Conservation (phyloP, 192 early-diverging fungal genomes). For the Podila minutissima region DNA sequence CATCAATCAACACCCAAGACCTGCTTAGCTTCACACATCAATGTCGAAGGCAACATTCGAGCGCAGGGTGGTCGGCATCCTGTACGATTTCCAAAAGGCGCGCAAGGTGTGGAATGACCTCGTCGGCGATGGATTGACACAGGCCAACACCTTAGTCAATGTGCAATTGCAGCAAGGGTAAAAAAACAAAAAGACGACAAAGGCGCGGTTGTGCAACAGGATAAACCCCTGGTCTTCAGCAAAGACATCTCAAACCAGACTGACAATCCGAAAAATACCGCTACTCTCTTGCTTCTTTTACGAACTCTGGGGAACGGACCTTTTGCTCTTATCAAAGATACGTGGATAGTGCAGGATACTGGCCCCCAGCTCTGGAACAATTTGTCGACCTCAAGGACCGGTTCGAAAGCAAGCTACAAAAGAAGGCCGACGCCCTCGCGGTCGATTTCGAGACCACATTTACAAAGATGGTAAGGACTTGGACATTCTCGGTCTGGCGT, state of each 20-base stretch:
- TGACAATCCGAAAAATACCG: not conserved
- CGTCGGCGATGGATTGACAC: slow-evolving; percentile 77
- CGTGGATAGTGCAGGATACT: slow-evolving; percentile 45
- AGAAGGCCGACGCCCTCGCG: slow-evolving; percentile 29
- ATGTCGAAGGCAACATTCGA: slow-evolving; percentile 53
- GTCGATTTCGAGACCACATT: slow-evolving; percentile 43
- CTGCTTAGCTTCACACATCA: not conserved
- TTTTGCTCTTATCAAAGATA: slow-evolving; percentile 8
- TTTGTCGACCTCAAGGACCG: slow-evolving; percentile 51
- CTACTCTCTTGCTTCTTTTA: not conserved
- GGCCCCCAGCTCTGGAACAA: slow-evolving; percentile 38
- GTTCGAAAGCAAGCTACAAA: slow-evolving; percentile 37
- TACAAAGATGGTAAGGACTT: slow-evolving; percentile 47
- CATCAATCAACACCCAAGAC: too few relatives aligned
- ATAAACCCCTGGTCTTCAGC: not conserved
- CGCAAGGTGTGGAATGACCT: slow-evolving; percentile 59
- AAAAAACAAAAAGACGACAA: too few relatives aligned
- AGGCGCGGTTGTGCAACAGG: not conserved
- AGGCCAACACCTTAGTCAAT: slow-evolving; percentile 78
- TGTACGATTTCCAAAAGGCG: slow-evolving; percentile 48
- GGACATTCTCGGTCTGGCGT: too few relatives aligned
- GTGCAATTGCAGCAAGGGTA: slow-evolving; percentile 57
- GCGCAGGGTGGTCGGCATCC: slow-evolving; percentile 29
- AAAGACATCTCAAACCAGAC: not conserved
- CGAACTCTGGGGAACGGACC: not conserved